Evolutionary conservation across 2,329 filamentous ascomycete species (phyloP), one percentile per base, ranked within the genome.

Genomic region (Calonectria naviculata): DNA sequence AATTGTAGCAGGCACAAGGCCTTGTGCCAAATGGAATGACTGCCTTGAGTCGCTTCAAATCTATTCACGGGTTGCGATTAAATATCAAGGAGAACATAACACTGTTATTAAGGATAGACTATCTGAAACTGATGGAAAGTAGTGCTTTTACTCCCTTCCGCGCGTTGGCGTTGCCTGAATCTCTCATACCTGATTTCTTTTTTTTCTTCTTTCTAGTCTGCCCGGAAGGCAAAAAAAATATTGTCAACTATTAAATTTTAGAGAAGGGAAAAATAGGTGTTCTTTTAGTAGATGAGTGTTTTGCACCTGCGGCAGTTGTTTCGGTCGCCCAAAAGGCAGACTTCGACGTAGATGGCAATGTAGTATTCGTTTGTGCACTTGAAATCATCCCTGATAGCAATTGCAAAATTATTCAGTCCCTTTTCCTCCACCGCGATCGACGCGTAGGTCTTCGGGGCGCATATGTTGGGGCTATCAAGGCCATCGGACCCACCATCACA

Each of bases 271-370:
- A n/a, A n/a, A 21, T 28, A 19, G 21, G 42, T 38, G 21, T 54
- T 41, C 34, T 34, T 36, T 65, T 62, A 49, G 41, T 54, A 44
- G 41, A 47, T 21, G 17, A 49, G 44, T 34, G 34, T n/a, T 38
- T 65, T 71, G 71, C 70, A 73, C 17, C 21, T 62, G 38, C 67
- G 31, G 64, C 70, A 73, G 24, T 61, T 31, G 64, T 65, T 28
- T 34, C 34, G 65, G 21, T 71, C 49, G 13, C 70, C 67, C 41
- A 67, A 70, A 24, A 74, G 66, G 67, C 78, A 79, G 42, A 78
- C 65, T 49, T 78, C 73, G 62, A 79, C 76, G 47, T 63, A 72
- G 36, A 79, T 74, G 71, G 67, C 77, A 61, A 79, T 61, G 56
- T 62, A 75, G 74, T 78, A 79, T 28, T 76, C 71, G 44, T 71